These are phyloP conservation scores for Penicillium pulvis DNA, from an alignment of 495 filamentous ascomycete species.

Conservation along the genomic window DNA sequence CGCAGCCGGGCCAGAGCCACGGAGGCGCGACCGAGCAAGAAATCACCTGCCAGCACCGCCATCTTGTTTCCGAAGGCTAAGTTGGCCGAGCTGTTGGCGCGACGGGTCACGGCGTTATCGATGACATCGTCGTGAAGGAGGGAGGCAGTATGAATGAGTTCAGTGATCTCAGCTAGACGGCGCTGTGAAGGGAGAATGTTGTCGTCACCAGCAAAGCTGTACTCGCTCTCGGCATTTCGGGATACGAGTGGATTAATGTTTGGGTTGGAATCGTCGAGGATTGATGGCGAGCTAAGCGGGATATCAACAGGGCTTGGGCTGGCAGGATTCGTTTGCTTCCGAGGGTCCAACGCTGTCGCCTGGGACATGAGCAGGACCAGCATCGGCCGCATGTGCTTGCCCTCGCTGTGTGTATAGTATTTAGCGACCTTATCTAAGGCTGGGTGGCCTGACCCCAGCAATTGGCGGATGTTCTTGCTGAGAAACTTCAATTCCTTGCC, in stretches of 20 bases:
- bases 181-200: constrained; percentile 74
- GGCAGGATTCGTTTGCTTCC: constrained; percentile 47
- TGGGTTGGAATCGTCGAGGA: constrained; percentile 86
- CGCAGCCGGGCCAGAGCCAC: constrained; percentile 89
- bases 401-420: constrained; percentile 96
- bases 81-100: constrained; percentile 85
- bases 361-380: constrained; percentile 95
- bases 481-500: constrained; percentile 95
- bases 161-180: constrained; percentile 93
- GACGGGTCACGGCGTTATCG: constrained; percentile 81
- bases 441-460: constrained; percentile 90
- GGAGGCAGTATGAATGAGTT: constrained; percentile 95
- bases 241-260: constrained; percentile 56
- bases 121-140: constrained; percentile 98
- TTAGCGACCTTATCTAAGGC: constrained; percentile 93
- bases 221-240: constrained; percentile 50
- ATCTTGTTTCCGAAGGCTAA: constrained; percentile 97
- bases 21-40: constrained; percentile 88
- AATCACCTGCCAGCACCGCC: constrained; percentile 95
- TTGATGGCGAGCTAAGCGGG: constrained; percentile 70
- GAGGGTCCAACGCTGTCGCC: constrained; percentile 80
- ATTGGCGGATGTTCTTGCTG: constrained; percentile 82
- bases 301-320: constrained; percentile 61
- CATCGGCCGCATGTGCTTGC: constrained; percentile 93
- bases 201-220: constrained; percentile 39